Conservation (phyloP, 129 eudicot genomes). For the Helichrysum umbraculigerum region DNA sequence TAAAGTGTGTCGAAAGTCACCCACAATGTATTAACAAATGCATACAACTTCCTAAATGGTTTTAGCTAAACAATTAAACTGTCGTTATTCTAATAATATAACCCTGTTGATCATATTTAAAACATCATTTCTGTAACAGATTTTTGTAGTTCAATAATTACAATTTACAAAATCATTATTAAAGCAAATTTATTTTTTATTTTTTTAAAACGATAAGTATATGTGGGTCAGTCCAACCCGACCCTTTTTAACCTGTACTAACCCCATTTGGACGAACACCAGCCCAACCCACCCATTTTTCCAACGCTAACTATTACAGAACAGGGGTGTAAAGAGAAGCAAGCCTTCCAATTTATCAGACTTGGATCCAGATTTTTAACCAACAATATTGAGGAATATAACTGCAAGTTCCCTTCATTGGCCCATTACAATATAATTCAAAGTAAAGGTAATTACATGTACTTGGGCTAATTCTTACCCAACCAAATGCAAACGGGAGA, state of each 20-base stretch:
- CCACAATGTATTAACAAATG: not conserved
- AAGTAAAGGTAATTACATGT: not conserved
- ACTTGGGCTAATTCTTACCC: slow-evolving; percentile 51
- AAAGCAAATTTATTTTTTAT: too few species aligned
- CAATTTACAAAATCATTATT: too few species aligned
- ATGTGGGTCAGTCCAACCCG: not conserved
- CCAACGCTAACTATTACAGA: not conserved
- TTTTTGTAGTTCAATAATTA: too few species aligned
- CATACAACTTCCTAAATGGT: not conserved
- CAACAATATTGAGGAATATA: not conserved
- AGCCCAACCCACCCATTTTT: not conserved
- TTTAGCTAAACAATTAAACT: not conserved
- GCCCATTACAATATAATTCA: not conserved
- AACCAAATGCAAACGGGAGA: slow-evolving; percentile 95
- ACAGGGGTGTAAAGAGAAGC: not conserved
- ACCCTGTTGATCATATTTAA: not conserved
- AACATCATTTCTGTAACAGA: not conserved
- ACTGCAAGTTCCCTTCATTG: not conserved
- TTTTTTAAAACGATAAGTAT: not conserved
- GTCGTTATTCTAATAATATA: not conserved
- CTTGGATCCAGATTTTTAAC: not conserved
- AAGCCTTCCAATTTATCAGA: not conserved
- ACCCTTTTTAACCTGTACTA: not conserved
- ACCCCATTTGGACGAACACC: not conserved
- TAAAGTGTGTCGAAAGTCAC: not conserved